Base-by-base conservation (phyloP, 345 rosid genomes). In the Luvunga scandens region DNA sequence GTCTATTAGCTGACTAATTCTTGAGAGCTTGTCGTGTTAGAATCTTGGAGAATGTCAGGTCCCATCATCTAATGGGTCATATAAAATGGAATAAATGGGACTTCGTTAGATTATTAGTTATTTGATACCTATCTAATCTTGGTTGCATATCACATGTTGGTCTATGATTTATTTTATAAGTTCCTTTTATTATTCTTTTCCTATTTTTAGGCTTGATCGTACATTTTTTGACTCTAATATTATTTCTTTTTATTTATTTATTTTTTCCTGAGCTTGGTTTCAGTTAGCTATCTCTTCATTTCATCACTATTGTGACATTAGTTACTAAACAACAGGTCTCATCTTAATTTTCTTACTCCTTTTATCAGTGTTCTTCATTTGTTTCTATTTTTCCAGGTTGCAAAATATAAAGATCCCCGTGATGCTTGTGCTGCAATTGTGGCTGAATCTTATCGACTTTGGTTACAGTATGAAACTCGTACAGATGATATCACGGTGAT, bases 361-460 rank as follows among this genome's bases (percentile, higher is more conserved):
- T 27, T 53, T n/a, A n/a, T 13, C 13, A 9, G 18, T 19, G 19
- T 48, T 69, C 48, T 53, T 68, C 66, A 33, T 69, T 28, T 66
- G 72, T 36, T 72, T 36, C 10, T 64, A 38, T n/a, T 22, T 79
- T 80, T 85, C 56, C 86, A 96, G 99, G 97, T 96, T 82, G 94
- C 93, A 77, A 96, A 96, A 79, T 86, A 90, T 83, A 88, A 90
- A 80, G 99, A 96, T 89, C 99, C 99, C 33, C 97, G 97, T 24
- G 99, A 96, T 88, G 99, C 99, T 82, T 96, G 99, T 87, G 99
- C 99, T 84, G 99, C 99, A 59, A 91, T 96, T 83, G 99, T 96
- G 66, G 98, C 99, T 39, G 99, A 96, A 91, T 91, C 99, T 70
- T 96, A 96, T 87, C 93, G 98, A 78, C 87, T 96, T 80, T 96